Evolutionary conservation across 169 alveolate species (phyloP), one percentile per base, ranked within the genome.

Genomic region (Eimeria maxima): DNA sequence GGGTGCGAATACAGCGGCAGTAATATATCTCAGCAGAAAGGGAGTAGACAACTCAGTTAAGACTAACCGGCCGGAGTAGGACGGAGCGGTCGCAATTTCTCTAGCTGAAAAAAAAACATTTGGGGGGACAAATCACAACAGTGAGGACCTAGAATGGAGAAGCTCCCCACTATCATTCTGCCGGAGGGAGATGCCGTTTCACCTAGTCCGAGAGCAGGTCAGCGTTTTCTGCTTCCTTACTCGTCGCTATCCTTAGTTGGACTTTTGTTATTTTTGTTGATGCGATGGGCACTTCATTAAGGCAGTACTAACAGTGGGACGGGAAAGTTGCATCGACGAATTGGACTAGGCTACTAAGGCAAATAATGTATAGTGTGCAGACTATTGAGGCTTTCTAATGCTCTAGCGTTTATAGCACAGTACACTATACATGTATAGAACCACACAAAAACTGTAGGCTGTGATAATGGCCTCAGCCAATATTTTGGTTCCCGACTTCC

Each of bases 101-200:
- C 29, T 13, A 24, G 13, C 73, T 63, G 73, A 11, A 24, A 63
- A 1, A 24, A 24, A 4, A 18, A 3, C 38, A 63, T 4, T 63
- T 24, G 73, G 78, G 20, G 5, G 22, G 22, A 27, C 44, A 11
- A 27, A 76, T 1, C 42, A 27, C 45, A 76, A 22, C 65, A 18
- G 65, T 42, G 60, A 44, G 60, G 60, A 44, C 42, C 60, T n/a
- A 53, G 24, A 13, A 90, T 90, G 95, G 95, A 90, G 81, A 90
- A 74, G 29, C 95, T 90, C 42, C 95, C 95, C 65, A 90, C 95
- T 42, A 90, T 90, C 60, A 90, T 90, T 22, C 80, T 90, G 44
- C 95, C 95, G 47, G 93, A 57, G 22, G 93, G 55, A 20, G 93
- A 84, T 13, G 80, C 60, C 76, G 47, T 69, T 45, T 55, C 80